Evolutionary conservation across 805 yeast genomes (phyloP).

Genomic region (Lachancea kluyveri): DNA sequence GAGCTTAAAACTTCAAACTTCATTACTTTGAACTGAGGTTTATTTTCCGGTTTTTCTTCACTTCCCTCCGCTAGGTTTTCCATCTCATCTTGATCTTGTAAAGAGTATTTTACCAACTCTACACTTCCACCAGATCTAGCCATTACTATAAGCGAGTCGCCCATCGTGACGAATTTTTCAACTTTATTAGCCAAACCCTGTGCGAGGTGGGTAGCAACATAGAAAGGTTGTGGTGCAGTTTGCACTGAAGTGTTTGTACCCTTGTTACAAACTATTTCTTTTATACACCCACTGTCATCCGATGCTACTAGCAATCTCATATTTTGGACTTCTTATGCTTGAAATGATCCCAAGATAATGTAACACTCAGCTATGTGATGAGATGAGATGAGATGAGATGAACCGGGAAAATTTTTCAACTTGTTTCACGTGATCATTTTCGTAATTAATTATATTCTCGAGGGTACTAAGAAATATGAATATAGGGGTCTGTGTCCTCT

Average conservation of each 20-base stretch:
- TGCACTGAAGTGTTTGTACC: conserved; percentile 80
- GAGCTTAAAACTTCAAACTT: conserved; percentile 18
- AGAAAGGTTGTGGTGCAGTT: conserved; percentile 57
- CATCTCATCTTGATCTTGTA: conserved; percentile 13
- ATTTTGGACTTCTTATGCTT: not conserved
- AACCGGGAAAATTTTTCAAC: too few relatives aligned
- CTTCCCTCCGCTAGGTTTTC: conserved; percentile 6
- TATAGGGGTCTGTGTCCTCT: too few relatives aligned
- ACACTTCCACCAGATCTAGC: conserved; percentile 43
- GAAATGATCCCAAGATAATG: not conserved
- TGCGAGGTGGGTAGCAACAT: conserved; percentile 39
- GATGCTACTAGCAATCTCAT: conserved; percentile 63
- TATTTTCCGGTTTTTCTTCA: too few relatives aligned
- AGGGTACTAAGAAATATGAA: too few relatives aligned
- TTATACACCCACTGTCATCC: conserved; percentile 60
- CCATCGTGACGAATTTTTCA: conserved; percentile 33
- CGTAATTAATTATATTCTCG: too few relatives aligned
- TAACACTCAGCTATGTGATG: conserved; percentile 1
- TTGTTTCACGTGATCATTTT: too few relatives aligned
- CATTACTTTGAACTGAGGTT: conserved; percentile 17
- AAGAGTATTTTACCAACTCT: conserved; percentile 34
- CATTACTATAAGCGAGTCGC: conserved; percentile 31
- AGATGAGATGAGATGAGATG: conserved; percentile 12
- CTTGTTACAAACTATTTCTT: conserved; percentile 53
- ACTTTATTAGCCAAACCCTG: conserved; percentile 37